phyloP scores from a whole-genome alignment of 2,329 filamentous ascomycete genomes.

The Aspergillus fructus region DNA sequence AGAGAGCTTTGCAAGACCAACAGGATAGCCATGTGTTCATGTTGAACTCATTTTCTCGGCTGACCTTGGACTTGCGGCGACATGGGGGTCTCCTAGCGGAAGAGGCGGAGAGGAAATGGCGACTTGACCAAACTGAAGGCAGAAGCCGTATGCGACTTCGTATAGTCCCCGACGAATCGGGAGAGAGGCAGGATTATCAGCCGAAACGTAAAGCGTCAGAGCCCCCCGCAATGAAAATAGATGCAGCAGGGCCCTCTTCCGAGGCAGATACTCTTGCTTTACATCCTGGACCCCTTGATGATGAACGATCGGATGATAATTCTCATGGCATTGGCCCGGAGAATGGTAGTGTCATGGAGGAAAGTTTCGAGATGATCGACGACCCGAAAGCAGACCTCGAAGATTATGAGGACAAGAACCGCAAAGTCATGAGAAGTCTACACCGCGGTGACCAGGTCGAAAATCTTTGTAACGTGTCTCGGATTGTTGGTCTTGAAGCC shows the following conservation, averaged over 20 bases:
- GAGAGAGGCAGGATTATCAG: slow-evolving; percentile 71
- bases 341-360: slow-evolving; percentile 60
- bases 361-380: slow-evolving; percentile 94
- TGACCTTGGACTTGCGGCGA: slow-evolving; percentile 74
- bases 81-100: slow-evolving; percentile 79
- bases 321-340: slow-evolving; percentile 33
- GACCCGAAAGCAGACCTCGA: slow-evolving; percentile 84
- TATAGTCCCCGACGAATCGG: slow-evolving; percentile 73
- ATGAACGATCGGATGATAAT: slow-evolving; percentile 33
- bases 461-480: slow-evolving; percentile 90
- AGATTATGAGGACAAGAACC: slow-evolving; percentile 93
- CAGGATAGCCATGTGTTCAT: slow-evolving; percentile 85
- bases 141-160: slow-evolving; percentile 92
- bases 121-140: slow-evolving; percentile 91
- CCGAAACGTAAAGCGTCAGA: slow-evolving; percentile 74
- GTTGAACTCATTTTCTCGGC: slow-evolving; percentile 70
- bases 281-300: slow-evolving; percentile 34
- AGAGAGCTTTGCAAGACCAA: slow-evolving; percentile 85
- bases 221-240: slow-evolving; percentile 46
- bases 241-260: slow-evolving; percentile 43
- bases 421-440: slow-evolving; percentile 93
- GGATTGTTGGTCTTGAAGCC: slow-evolving; percentile 89
- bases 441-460: slow-evolving; percentile 90
- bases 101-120: slow-evolving; percentile 70
- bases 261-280: slow-evolving; percentile 43